phyloP scores from a whole-genome alignment of 179 eudicot species.

The Patellifolia procumbens region DNA sequence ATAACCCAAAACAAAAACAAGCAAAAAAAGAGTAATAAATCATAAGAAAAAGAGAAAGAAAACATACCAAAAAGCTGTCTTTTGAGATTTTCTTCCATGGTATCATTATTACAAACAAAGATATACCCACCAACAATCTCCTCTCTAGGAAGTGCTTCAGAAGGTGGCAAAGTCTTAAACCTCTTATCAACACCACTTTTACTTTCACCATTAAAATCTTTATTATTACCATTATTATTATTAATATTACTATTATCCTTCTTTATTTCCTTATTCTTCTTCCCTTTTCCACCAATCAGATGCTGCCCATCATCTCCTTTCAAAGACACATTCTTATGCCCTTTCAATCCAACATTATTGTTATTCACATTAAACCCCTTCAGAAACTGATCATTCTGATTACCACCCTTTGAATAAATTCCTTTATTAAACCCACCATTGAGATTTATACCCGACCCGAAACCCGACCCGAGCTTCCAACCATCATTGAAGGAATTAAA shows the following conservation, averaged over 20 bases:
- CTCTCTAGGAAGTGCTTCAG: conserved; percentile 81
- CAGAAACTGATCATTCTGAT: conserved; percentile 34
- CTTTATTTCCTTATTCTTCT: conserved; percentile 63
- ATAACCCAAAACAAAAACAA: neutral
- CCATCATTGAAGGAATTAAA: conserved; percentile 46
- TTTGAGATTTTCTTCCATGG: conserved; percentile 94
- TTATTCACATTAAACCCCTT: conserved; percentile 29
- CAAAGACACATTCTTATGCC: conserved; percentile 40
- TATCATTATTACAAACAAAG: conserved; percentile 96
- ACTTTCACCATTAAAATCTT: conserved; percentile 29
- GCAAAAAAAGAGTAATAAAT: neutral
- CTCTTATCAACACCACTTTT: conserved; percentile 78
- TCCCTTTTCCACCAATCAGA: conserved; percentile 43
- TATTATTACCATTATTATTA: conserved; percentile 23
- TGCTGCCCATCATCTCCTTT: conserved; percentile 39
- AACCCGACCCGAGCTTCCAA: conserved; percentile 54
- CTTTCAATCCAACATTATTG: conserved; percentile 33
- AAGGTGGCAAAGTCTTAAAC: conserved; percentile 89
- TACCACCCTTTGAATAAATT: conserved; percentile 55
- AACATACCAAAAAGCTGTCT: conserved; percentile 86
- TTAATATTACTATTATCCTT: conserved; percentile 35
- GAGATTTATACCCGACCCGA: conserved; percentile 39
- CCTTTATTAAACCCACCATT: conserved; percentile 93
- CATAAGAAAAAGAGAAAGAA: neutral
- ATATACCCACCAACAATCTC: conserved; percentile 94